Evolutionary conservation across 1,284 basidiomycete genomes (phyloP), one percentile per base, ranked within the genome.

Genomic region (Ceratorhiza oryzae-sativae): DNA sequence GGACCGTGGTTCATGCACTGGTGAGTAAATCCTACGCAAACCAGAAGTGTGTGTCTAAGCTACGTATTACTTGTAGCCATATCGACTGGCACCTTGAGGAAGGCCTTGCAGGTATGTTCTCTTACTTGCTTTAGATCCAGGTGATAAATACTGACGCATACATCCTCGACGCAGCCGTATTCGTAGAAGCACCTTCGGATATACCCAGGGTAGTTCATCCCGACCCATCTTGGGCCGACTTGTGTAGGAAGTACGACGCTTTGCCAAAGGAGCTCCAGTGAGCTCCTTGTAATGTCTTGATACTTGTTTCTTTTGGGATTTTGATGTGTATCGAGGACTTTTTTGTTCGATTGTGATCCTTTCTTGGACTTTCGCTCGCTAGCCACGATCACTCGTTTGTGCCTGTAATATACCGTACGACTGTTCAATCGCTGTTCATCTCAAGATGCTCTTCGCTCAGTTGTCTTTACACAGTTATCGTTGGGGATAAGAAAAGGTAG

Each of bases 1-100:
- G 81, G 82, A 1, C 78, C 81, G 34, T 84, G 83, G 84, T 81
- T 84, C 71, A 72, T 84, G 74, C 84, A 84, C 74, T 84, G 83
- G 83, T 83, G 51, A 27, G 59, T 30, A n/a, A n/a, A 41, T 15
- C 13, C 36, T 39, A 39, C 15, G 1, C 39, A 34, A 41, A 1
- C 20, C 10, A 23, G 12, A 15, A 10, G 9, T 41, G 10, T 73
- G 3, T 65, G 36, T 27, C 55, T 32, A 41, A 70, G 13, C 6
- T 30, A 23, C 13, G 41, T 55, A 30, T 20, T 27, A 15, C 39
- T 27, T 68, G 71, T 70, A 75, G 85, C 74, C 83, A 84, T 74
- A 82, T 85, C 72, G 82, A 86, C 60, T 85, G 83, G 82, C 84
- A 85, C 77, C 75, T 85, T 2, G 80, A 82, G 71, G 75, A 71